Evolutionary conservation across 345 rosid species (phyloP).

Genomic region (Sonneratia alba): DNA sequence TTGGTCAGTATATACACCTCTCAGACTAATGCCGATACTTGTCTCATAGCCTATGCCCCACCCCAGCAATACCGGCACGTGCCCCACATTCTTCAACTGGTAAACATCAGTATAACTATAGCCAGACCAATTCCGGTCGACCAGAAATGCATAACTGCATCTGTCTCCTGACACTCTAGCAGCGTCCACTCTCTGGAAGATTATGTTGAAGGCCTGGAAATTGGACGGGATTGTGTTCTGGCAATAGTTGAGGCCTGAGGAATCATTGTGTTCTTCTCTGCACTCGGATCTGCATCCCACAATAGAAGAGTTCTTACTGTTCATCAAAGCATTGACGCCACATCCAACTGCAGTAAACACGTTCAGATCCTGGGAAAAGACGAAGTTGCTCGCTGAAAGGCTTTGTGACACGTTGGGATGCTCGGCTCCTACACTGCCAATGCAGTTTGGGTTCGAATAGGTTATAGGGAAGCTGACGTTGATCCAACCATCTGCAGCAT

Average conservation of each 20-base stretch:
- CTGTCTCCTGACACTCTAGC: too few relatives aligned
- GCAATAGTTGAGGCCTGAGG: background rate
- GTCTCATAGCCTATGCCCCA: slow-evolving; percentile 10
- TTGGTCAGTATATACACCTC: too few relatives aligned
- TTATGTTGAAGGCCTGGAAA: slow-evolving; percentile 2
- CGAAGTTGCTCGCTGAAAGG: slow-evolving; percentile 3
- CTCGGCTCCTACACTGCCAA: too few relatives aligned
- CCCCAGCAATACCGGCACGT: background rate
- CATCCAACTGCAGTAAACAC: slow-evolving; percentile 1
- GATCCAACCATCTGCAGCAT: background rate
- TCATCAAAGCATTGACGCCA: background rate
- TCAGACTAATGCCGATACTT: too few relatives aligned
- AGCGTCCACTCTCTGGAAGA: background rate
- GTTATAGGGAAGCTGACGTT: background rate
- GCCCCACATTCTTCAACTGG: background rate
- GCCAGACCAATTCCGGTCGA: background rate
- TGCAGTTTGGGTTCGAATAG: slow-evolving; percentile 1
- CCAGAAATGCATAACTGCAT: too few relatives aligned
- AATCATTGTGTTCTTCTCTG: background rate
- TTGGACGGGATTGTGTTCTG: background rate
- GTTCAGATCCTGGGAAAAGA: background rate
- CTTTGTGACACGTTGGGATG: background rate
- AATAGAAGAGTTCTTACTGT: background rate
- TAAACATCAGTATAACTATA: background rate
- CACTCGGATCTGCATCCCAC: background rate